Conservation (phyloP, 176 grass and related monocot genomes). For the Carex myosuroides region DNA sequence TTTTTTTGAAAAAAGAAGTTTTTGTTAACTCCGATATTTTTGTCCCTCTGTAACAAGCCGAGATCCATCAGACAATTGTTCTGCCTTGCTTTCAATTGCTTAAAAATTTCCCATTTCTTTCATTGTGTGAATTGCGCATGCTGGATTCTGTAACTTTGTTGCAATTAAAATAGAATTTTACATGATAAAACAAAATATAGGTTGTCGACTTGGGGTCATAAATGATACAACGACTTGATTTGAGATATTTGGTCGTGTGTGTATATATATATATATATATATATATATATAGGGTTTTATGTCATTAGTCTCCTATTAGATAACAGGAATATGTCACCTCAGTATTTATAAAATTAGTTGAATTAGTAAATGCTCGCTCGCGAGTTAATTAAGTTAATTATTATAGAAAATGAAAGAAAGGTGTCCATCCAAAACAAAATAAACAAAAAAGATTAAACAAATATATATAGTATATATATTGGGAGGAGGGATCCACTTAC, state of each 20-base stretch:
- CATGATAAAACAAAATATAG: background rate
- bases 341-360: background rate
- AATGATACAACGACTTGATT: background rate
- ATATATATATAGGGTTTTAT: background rate
- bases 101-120: background rate
- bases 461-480: background rate
- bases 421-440: background rate
- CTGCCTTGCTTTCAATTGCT: background rate
- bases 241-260: background rate
- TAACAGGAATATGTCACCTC: background rate
- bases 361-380: background rate
- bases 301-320: background rate
- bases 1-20: no score
- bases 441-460: background rate
- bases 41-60: no score
- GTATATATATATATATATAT: no score
- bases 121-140: background rate
- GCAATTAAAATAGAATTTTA: background rate
- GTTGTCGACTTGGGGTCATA: no score
- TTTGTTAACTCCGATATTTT: no score
- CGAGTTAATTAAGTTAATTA: background rate
- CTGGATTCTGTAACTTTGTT: background rate
- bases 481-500: no score
- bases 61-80: background rate
- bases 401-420: constrained; percentile 2